Conservation (phyloP, 2,329 filamentous ascomycete species). For the Paecilomyces fulvus region DNA sequence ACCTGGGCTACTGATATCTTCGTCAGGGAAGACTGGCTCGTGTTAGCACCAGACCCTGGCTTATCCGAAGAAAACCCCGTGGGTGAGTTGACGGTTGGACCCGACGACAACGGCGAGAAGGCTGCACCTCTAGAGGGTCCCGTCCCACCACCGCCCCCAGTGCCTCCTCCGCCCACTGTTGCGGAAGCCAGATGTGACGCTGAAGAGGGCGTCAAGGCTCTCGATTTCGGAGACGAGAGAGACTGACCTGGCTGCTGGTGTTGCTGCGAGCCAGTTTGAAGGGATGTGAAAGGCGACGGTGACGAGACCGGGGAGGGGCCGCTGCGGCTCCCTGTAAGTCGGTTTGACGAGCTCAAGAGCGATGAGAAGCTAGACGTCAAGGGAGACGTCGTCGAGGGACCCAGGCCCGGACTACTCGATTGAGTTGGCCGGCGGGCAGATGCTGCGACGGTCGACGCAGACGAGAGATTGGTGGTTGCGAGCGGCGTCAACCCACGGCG, state of each 20-base stretch:
- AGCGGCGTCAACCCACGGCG: constrained; percentile 52
- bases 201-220: constrained; percentile 48
- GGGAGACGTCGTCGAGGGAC: constrained; percentile 42
- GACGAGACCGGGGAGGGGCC: constrained; percentile 48
- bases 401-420: constrained; percentile 42
- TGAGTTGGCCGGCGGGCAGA: constrained; percentile 37
- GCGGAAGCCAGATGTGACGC: constrained; percentile 49
- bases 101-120: constrained; percentile 52
- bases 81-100: constrained; percentile 46
- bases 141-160: constrained; percentile 45
- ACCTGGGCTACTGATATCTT: constrained; percentile 96
- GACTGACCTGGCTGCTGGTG: constrained; percentile 41
- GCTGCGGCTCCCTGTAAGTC: constrained; percentile 43
- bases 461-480: constrained; percentile 43
- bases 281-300: constrained; percentile 47
- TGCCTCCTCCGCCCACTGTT: constrained; percentile 44
- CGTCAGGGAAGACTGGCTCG: constrained; percentile 57
- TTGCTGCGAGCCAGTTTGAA: constrained; percentile 48
- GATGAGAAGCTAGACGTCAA: constrained; percentile 46
- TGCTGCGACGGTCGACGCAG: constrained; percentile 31
- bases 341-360: constrained; percentile 41
- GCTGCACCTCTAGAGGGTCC: constrained; percentile 49
- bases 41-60: constrained; percentile 36
- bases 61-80: constrained; percentile 46
- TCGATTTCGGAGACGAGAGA: constrained; percentile 48